A percentile compares a stretch with the other conserved stretches of the same genome.
Conservation (phyloP, 2,329 filamentous ascomycete genomes). For the Plenodomus biglobosus region DNA sequence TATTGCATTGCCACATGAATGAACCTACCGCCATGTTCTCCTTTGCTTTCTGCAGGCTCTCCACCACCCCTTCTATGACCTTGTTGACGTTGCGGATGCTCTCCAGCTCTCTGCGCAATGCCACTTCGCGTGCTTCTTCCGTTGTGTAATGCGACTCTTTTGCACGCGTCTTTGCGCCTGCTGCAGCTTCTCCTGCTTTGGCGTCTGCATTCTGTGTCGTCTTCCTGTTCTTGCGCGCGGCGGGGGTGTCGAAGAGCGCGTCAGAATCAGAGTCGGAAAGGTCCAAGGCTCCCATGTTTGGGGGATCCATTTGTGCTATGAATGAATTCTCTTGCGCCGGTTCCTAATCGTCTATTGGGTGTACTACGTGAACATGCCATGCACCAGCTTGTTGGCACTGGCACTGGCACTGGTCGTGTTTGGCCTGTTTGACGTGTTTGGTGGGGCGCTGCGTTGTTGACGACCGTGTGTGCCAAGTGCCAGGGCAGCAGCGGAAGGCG, state of each 20-base stretch:
- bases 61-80: slow-evolving; percentile 77
- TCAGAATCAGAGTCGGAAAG: slow-evolving; percentile 60
- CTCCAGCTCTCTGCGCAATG: slow-evolving; percentile 76
- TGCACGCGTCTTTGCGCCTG: slow-evolving; percentile 41
- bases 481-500: slow-evolving; percentile 9
- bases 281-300: slow-evolving; percentile 55
- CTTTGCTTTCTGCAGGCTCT: slow-evolving; percentile 70
- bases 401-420: slow-evolving; percentile 1
- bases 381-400: background rate
- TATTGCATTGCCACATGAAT: background rate
- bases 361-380: background rate
- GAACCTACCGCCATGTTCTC: slow-evolving; percentile 72
- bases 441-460: slow-evolving; percentile 3
- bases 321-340: no score
- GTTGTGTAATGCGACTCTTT: slow-evolving; percentile 60
- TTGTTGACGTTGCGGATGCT: slow-evolving; percentile 84
- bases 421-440: slow-evolving; percentile 34
- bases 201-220: slow-evolving; percentile 37
- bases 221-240: slow-evolving; percentile 42
- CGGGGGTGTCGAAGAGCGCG: slow-evolving; percentile 60
- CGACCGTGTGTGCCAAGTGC: slow-evolving; percentile 13
- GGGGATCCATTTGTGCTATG: slow-evolving; percentile 45
- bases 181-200: slow-evolving; percentile 46
- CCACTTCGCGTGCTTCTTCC: slow-evolving; percentile 70
- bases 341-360: background rate